Conservation (phyloP, 331 rosid genomes). For the Ulmus americana region DNA sequence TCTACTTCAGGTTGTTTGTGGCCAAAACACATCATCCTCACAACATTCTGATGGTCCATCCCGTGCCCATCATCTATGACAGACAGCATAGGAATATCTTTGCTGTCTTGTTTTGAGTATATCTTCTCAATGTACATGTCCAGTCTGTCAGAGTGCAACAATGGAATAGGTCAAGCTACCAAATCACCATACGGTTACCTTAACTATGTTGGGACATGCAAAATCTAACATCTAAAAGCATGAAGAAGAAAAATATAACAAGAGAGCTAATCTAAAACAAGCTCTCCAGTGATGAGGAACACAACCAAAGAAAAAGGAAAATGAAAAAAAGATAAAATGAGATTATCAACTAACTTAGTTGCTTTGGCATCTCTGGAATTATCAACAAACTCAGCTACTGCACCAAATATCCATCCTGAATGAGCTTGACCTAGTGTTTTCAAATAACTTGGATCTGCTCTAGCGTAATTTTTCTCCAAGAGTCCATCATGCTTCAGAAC, state of each 20-base stretch:
- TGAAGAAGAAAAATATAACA: neutral
- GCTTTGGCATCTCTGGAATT: slow-evolving; percentile 55
- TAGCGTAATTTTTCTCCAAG: slow-evolving; percentile 25
- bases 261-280: neutral
- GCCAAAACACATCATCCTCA: slow-evolving; percentile 47
- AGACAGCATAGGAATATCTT: slow-evolving; percentile 40
- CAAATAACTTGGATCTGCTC: slow-evolving; percentile 48
- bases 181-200: neutral
- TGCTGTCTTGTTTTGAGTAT: slow-evolving; percentile 28
- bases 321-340: neutral
- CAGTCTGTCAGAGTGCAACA: slow-evolving; percentile 31
- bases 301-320: neutral
- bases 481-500: slow-evolving; percentile 17
- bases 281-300: no score
- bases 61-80: slow-evolving; percentile 54
- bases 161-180: neutral
- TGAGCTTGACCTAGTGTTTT: slow-evolving; percentile 57
- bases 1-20: slow-evolving; percentile 34
- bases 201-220: neutral
- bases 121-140: slow-evolving; percentile 41
- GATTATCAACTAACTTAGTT: slow-evolving; percentile 35
- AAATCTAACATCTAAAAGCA: neutral
- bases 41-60: slow-evolving; percentile 43
- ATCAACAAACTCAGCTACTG: slow-evolving; percentile 57
- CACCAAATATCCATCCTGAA: slow-evolving; percentile 63